These are phyloP conservation scores for Dionaea muscipula DNA, from an alignment of 179 eudicot species.

Conservation along the genomic window DNA sequence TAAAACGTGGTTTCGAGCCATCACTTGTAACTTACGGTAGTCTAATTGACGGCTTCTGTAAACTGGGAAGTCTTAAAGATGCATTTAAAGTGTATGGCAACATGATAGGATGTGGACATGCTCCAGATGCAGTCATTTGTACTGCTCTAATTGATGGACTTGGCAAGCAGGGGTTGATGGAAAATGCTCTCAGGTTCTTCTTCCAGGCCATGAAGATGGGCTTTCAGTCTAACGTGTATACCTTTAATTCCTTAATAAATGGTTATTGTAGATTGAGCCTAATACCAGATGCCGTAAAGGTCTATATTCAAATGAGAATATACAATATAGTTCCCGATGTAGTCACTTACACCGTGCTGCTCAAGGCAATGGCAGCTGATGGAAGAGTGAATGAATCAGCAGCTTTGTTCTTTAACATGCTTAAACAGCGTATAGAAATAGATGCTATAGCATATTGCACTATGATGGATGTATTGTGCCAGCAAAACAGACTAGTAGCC, in stretches of 20 bases:
- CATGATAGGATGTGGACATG: conserved; percentile 28
- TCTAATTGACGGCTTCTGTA: conserved; percentile 56
- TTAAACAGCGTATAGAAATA: conserved; percentile 23
- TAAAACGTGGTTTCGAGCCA: conserved; percentile 46
- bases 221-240: conserved; percentile 26
- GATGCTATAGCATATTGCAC: conserved; percentile 52
- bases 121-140: conserved; percentile 33
- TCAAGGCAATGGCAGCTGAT: conserved; percentile 25
- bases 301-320: conserved; percentile 27
- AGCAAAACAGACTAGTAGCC: conserved; percentile 24
- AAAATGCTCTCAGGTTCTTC: conserved; percentile 42
- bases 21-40: conserved; percentile 32
- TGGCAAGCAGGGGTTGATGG: conserved; percentile 35
- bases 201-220: conserved; percentile 32
- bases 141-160: conserved; percentile 45
- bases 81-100: conserved; percentile 29
- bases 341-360: conserved; percentile 36
- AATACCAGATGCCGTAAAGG: conserved; percentile 25
- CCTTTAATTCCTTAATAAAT: conserved; percentile 41
- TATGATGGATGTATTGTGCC: conserved; percentile 44
- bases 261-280: conserved; percentile 42
- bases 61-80: conserved; percentile 31
- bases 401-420: conserved; percentile 34
- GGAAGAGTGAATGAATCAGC: conserved; percentile 25
- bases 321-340: conserved; percentile 30